These are phyloP conservation scores for Wickerhamomyces strasburgensis DNA, from an alignment of 805 yeast genomes.

Conservation along the genomic window DNA sequence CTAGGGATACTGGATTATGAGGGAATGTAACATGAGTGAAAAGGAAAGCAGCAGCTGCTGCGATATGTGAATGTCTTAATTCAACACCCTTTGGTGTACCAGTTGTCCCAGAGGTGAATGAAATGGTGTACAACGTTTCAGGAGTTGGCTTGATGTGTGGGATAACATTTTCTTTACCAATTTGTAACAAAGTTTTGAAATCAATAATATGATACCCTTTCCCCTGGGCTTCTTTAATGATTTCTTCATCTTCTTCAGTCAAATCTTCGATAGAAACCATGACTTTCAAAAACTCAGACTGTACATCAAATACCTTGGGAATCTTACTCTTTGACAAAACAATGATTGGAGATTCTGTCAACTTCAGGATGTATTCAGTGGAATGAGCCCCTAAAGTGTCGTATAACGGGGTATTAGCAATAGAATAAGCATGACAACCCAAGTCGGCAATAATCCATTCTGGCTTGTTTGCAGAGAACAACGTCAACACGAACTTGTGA, in stretches of 20 bases:
- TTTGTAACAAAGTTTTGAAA: slow-evolving; percentile 31
- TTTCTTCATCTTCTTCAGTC: slow-evolving; percentile 27
- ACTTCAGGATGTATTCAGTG: slow-evolving; percentile 53
- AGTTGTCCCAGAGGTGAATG: slow-evolving; percentile 74
- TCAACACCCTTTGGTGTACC: slow-evolving; percentile 73
- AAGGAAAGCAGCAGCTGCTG: slow-evolving; percentile 43
- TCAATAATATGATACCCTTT: slow-evolving; percentile 29
- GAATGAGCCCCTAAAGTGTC: slow-evolving; percentile 58
- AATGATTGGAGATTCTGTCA: slow-evolving; percentile 60
- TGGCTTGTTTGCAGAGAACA: slow-evolving; percentile 52
- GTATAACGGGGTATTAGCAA: slow-evolving; percentile 48
- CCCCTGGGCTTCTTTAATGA: slow-evolving; percentile 28
- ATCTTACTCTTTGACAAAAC: slow-evolving; percentile 51
- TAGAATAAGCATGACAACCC: slow-evolving; percentile 57
- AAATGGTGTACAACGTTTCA: slow-evolving; percentile 52
- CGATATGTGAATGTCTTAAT: slow-evolving; percentile 45
- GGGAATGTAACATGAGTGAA: slow-evolving; percentile 32
- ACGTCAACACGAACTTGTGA: slow-evolving; percentile 44
- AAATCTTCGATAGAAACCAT: slow-evolving; percentile 54
- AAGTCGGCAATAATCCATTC: slow-evolving; percentile 71
- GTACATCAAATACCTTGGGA: slow-evolving; percentile 40
- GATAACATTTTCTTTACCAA: slow-evolving; percentile 39
- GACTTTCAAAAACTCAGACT: slow-evolving; percentile 42
- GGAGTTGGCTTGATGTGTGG: slow-evolving; percentile 45
- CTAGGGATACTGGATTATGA: slow-evolving; percentile 26